Conservation (phyloP, 306 rosid species). For the Chamaecrista fasciculata region DNA sequence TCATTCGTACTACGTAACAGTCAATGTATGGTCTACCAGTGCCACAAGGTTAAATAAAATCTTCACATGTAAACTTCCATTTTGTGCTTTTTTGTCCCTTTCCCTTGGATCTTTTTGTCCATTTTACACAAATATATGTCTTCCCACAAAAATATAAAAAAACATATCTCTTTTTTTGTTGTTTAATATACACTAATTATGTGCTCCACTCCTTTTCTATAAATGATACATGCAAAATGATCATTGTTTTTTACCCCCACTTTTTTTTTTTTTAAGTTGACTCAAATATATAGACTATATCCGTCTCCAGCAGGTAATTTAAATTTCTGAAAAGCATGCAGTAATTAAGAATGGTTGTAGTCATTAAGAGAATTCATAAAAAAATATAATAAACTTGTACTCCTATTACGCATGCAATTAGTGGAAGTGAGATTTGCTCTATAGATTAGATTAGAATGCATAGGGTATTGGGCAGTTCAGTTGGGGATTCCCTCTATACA, state of each 20-base stretch:
- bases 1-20: conserved; percentile 25
- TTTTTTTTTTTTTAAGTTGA: no score
- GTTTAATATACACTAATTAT: conserved; percentile 2
- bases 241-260: no score
- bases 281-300: no score
- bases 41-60: no score
- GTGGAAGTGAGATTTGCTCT: conserved; percentile 55
- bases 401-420: background rate
- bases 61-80: conserved; percentile 40
- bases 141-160: background rate
- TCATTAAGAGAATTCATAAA: no score
- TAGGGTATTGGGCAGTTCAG: conserved; percentile 54
- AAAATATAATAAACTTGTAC: no score
- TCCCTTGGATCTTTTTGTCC: conserved; percentile 46
- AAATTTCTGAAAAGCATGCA: no score
- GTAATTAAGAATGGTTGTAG: no score
- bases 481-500: conserved; percentile 58
- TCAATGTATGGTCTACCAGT: conserved; percentile 39
- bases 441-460: conserved; percentile 16
- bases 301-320: no score
- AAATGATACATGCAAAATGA: background rate
- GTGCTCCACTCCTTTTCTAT: background rate
- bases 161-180: no score
- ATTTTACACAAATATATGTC: background rate
- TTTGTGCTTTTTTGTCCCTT: conserved; percentile 48